Evolutionary conservation across 768 basidiomycete genomes (phyloP).

Genomic region (Agaricus sinodeliciosus): DNA sequence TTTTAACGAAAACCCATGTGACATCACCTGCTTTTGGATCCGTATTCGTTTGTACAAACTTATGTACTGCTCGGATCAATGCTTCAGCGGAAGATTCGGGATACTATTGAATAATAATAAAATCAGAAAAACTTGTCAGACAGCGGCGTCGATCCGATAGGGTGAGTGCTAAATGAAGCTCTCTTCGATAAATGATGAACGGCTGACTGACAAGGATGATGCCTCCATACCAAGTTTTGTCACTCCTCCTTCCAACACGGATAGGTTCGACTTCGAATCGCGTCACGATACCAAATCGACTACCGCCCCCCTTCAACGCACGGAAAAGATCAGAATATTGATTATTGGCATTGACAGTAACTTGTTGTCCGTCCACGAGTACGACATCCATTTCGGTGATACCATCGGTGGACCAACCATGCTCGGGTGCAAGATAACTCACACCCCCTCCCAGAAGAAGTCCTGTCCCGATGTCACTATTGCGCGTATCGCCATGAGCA

Average conservation of each 20-base stretch:
- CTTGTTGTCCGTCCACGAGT: slow-evolving; percentile 30
- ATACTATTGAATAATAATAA: slow-evolving; percentile 19
- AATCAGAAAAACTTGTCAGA: slow-evolving; percentile 2
- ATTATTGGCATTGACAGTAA: slow-evolving; percentile 35
- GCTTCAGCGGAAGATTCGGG: slow-evolving; percentile 31
- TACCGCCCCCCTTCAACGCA: slow-evolving; percentile 39
- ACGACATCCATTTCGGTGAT: slow-evolving; percentile 36
- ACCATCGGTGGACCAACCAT: slow-evolving; percentile 34
- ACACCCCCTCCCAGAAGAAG: slow-evolving; percentile 38
- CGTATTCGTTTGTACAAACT: slow-evolving; percentile 27
- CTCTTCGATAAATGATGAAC: slow-evolving; percentile 10
- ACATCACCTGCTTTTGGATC: slow-evolving; percentile 33
- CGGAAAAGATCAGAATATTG: slow-evolving; percentile 36
- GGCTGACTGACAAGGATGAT: slow-evolving; percentile 29
- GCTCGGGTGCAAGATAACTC: slow-evolving; percentile 30
- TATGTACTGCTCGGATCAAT: slow-evolving; percentile 28
- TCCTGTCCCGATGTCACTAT: slow-evolving; percentile 35
- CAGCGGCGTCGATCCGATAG: slow-evolving; percentile 1
- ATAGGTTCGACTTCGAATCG: slow-evolving; percentile 33
- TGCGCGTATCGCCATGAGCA: neutral
- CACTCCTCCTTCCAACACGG: slow-evolving; percentile 29
- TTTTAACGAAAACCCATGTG: neutral
- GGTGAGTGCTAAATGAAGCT: slow-evolving; percentile 12
- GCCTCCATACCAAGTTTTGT: slow-evolving; percentile 34
- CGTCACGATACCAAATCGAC: slow-evolving; percentile 39